A percentile compares a stretch with the other conserved stretches of the same genome.
Conservation (phyloP, 768 basidiomycete genomes). For the Tylopilus subfusipes region DNA sequence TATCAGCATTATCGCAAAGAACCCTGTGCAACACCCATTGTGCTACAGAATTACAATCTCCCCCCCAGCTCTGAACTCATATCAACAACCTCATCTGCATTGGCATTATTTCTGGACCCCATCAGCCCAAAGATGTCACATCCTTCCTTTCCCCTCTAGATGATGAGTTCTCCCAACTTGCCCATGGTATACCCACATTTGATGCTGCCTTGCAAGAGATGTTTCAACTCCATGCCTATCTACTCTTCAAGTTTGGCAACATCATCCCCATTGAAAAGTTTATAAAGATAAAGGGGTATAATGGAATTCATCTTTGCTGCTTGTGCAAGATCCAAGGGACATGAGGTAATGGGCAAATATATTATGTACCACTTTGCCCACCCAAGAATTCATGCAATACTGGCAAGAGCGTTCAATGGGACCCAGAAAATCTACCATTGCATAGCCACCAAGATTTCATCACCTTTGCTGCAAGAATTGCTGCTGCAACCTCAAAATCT, state of each 20-base stretch:
- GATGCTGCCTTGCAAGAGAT: background rate
- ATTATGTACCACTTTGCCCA: background rate
- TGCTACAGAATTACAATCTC: background rate
- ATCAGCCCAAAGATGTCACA: background rate
- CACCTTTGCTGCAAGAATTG: conserved; percentile 20
- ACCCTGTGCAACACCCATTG: background rate
- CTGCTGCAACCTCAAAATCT: conserved; percentile 19
- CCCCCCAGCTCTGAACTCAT: background rate
- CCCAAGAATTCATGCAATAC: too few relatives aligned
- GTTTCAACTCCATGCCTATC: background rate
- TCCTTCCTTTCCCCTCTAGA: background rate
- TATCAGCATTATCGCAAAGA: background rate
- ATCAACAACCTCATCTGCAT: background rate
- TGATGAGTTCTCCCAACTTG: background rate
- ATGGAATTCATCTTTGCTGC: conserved; percentile 32
- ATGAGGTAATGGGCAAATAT: background rate
- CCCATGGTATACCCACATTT: background rate
- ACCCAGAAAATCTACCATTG: conserved; percentile 32
- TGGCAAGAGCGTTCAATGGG: background rate
- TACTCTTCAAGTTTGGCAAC: conserved; percentile 32
- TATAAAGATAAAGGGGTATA: conserved; percentile 37
- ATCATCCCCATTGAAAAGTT: conserved; percentile 34
- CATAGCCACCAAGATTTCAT: conserved; percentile 32
- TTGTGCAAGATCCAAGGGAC: background rate
- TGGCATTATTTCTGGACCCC: background rate